phyloP scores from a whole-genome alignment of 176 grass and related monocot genomes.

The Otatea glauca region DNA sequence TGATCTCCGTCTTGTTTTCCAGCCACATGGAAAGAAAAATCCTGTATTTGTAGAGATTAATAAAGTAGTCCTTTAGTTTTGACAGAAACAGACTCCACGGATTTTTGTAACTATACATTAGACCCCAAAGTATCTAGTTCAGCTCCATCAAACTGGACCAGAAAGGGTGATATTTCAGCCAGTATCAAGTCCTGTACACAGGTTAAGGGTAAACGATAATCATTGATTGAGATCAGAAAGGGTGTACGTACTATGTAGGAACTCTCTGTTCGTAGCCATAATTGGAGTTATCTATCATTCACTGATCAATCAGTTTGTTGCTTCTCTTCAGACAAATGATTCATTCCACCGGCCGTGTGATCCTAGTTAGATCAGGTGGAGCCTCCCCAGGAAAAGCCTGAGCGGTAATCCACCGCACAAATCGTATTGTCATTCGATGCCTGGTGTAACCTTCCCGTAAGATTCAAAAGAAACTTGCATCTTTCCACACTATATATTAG shows the following conservation, averaged over 20 bases:
- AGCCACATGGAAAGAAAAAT: neutral
- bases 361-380: neutral
- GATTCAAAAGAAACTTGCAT: too few relatives aligned
- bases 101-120: too few relatives aligned
- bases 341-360: slow-evolving; percentile 1
- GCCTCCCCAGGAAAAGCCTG: slow-evolving; percentile 8
- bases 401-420: slow-evolving; percentile 12
- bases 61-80: neutral
- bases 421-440: neutral
- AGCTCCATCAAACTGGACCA: too few relatives aligned
- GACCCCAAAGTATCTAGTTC: too few relatives aligned
- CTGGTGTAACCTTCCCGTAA: too few relatives aligned
- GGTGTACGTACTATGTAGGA: neutral
- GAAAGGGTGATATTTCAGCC: too few relatives aligned
- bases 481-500: too few relatives aligned
- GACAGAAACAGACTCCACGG: neutral
- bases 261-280: neutral
- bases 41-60: neutral
- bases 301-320: neutral
- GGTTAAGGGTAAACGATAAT: neutral
- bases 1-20: too few relatives aligned
- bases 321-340: neutral
- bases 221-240: neutral
- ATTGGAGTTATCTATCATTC: neutral
- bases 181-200: neutral